Percentiles rank a stretch among this genome's conserved stretches.
phyloP scores from a whole-genome alignment of 169 alveolate genomes.

The Eimeria tenella region DNA sequence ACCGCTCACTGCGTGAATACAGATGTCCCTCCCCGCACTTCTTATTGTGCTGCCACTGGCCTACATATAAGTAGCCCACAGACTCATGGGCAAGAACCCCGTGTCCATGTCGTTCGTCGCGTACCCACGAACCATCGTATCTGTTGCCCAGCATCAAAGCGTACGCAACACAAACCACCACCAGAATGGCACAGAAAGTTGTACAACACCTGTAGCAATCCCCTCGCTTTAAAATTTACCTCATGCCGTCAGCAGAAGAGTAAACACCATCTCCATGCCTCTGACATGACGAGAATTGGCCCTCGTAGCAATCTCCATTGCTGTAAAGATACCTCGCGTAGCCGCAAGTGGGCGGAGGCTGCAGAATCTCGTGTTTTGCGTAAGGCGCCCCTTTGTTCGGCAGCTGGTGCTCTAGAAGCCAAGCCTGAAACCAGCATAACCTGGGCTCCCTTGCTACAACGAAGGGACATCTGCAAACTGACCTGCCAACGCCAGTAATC shows the following conservation, averaged over 20 bases:
- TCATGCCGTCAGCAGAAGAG: conserved; percentile 69
- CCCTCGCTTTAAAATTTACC: conserved; percentile 27
- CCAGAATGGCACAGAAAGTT: background rate
- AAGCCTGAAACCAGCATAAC: conserved; percentile 54
- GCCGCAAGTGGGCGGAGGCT: conserved; percentile 68
- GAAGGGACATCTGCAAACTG: background rate
- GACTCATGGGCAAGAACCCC: conserved; percentile 77
- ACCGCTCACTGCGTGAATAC: conserved; percentile 66
- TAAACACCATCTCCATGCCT: conserved; percentile 81
- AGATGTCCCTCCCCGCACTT: conserved; percentile 79
- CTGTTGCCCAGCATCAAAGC: conserved; percentile 52
- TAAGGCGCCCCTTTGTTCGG: conserved; percentile 55
- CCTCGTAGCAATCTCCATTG: conserved; percentile 77
- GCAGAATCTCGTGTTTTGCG: conserved; percentile 55
- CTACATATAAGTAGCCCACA: conserved; percentile 72
- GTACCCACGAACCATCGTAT: conserved; percentile 79
- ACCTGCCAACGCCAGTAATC: background rate
- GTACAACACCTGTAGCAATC: background rate
- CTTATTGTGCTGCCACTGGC: conserved; percentile 79
- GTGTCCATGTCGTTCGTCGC: conserved; percentile 79
- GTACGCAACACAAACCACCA: background rate
- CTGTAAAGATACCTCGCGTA: conserved; percentile 61
- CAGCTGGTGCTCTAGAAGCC: conserved; percentile 77
- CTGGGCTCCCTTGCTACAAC: background rate
- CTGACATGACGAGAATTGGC: conserved; percentile 64